Base-by-base conservation (phyloP, 106 monocot genomes). In the Platanthera guangdongensis region DNA sequence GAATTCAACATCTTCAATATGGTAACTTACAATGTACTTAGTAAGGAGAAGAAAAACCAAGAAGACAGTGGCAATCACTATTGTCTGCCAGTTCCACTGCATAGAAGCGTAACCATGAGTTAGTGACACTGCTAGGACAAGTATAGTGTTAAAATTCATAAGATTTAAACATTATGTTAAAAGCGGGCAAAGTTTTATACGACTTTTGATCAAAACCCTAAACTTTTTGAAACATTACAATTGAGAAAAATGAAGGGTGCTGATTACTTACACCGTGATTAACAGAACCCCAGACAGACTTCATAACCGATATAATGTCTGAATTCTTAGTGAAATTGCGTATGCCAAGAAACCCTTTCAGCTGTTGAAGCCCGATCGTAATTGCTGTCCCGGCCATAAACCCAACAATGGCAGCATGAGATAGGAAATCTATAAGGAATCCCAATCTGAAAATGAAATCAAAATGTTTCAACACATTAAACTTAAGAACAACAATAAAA, bases 81-180 rank as follows among this genome's bases (percentile, higher is more conserved):
- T 83, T 7, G 92, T 92, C 73, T 89, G 85, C 92, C 89, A 92
- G 52, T 92, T 92, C 92, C 92, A 92, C 92, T 92, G 82, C 57
- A 79, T 22, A 72, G 21, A 51, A 39, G 39, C 67, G 0, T 39
- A 39, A 39, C 39, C 39, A 39, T 39, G 39, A 39, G 39, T 39
- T 39, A 39, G 3, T 39, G 39, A 3, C 39, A 39, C 39, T 39
- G 39, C 39, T 39, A 39, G 39, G 39, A 39, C 2, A 39, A 39
- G 3, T 39, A 0, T 39, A 39, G 39, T 39, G 39, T 39, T 3
- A 39, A 39, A 3, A 39, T 39, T 39, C 39, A 39, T 39, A 39
- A 39, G 39, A 39, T 39, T 39, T 39, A 39, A 3, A 39, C 39
- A 39, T 39, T 39, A 39, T 39, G 39, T 39, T 39, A 39, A 2